phyloP scores from a whole-genome alignment of 139 green algal genomes.

The Pleodorina starrii region DNA sequence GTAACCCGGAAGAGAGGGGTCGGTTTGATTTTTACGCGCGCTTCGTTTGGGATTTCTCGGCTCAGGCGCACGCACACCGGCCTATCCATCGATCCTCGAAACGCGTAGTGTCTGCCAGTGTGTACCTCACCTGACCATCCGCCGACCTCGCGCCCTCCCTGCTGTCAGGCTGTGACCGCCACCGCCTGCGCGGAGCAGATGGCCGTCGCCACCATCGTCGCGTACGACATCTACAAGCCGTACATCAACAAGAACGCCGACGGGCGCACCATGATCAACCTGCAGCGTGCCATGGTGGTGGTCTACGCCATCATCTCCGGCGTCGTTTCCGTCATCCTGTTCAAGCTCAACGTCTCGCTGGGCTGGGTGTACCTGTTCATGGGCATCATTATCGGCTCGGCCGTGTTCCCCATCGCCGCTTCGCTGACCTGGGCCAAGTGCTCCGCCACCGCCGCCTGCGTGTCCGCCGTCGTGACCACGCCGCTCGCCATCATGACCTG shows the following conservation, averaged over 20 bases:
- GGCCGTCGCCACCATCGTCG: slow-evolving; percentile 88
- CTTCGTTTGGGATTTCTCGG: too few species aligned
- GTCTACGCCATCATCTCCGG: slow-evolving; percentile 84
- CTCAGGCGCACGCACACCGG: too few species aligned
- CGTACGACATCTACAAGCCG: slow-evolving; percentile 82
- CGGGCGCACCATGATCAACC: slow-evolving; percentile 76
- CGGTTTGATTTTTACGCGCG: too few species aligned
- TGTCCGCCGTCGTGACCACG: slow-evolving; percentile 73
- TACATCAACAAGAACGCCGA: slow-evolving; percentile 88
- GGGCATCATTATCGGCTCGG: slow-evolving; percentile 88
- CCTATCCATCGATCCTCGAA: too few species aligned
- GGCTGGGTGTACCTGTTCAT: slow-evolving; percentile 90
- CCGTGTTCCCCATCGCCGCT: slow-evolving; percentile 80
- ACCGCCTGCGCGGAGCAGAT: slow-evolving; percentile 92
- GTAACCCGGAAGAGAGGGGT: too few species aligned
- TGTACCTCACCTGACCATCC: too few species aligned
- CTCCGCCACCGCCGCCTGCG: slow-evolving; percentile 76
- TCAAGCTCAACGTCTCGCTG: slow-evolving; percentile 82
- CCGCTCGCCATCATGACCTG: slow-evolving; percentile 76
- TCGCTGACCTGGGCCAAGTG: slow-evolving; percentile 74
- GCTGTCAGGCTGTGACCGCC: slow-evolving; percentile 81
- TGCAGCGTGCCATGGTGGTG: slow-evolving; percentile 65
- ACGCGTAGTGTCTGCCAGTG: too few species aligned
- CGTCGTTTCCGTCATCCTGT: slow-evolving; percentile 86
- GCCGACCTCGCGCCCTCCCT: too few species aligned